Evolutionary conservation across 2,329 filamentous ascomycete species (phyloP), one percentile per base, ranked within the genome.

Genomic region (Dendryphion nanum): DNA sequence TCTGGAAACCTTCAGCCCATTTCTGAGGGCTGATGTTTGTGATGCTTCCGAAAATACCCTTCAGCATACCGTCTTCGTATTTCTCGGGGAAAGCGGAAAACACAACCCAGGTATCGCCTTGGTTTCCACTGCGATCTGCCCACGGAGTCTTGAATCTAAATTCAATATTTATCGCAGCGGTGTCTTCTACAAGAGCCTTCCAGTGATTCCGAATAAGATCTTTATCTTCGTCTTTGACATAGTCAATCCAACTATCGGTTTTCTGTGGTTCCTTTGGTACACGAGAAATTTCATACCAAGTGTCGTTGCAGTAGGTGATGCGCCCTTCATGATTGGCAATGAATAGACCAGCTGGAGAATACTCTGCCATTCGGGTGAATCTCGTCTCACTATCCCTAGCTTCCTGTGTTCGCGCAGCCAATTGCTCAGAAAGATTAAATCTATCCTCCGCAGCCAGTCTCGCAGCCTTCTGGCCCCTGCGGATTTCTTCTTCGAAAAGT

Each of bases 21-120:
- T 94, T 95, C 59, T 93, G 86, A 37, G 85, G 79, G 14, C 85
- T 89, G 47, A 95, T 94, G 55, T 94, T 87, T 0, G 87, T 91
- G 35, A 94, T 83, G 55, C 82, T 86, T 36, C 85, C 86, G 51
- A 90, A 89, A 3, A 89, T 83, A 44, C 82, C 81, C 67, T 87
- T 87, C 35, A 89, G 73, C 18, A 71, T 69, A 3, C 83, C 85
- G 18, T 78, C 69, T 1, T 72, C 67, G 44, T 83, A 75, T 53
- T 78, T 83, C 51, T 90, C 85, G 0, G 85, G 85, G 49, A 85
- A 89, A 0, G 84, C 85, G 38, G 79, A 86, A 73, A 89, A 84
- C 19, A 89, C 65, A 1, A 85, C 85, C 86, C 86, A 90, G 0
- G 84, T 88, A 45, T 87, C 83, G 71, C 68, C 66, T 20, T 73